A percentile compares a stretch with the other conserved stretches of the same genome.
phyloP scores from a whole-genome alignment of 192 early-diverging fungal genomes.

The Backusella liffmaniae region DNA sequence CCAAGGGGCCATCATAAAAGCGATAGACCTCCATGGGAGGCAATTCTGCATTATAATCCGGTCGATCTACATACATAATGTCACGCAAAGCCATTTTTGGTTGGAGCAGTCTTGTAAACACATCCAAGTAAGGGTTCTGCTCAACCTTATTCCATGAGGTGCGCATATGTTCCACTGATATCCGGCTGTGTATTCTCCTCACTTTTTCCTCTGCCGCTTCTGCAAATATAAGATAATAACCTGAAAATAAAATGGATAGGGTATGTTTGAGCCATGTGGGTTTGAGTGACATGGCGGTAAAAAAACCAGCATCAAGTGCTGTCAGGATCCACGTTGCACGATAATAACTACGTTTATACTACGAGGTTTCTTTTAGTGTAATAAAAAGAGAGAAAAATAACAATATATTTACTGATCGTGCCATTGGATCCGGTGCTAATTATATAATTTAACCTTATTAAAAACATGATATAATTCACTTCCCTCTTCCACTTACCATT shows the following conservation, averaged over 20 bases:
- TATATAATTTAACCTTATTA: not conserved
- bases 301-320: constrained; percentile 92
- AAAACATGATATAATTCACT: not conserved
- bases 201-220: constrained; percentile 85
- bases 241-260: constrained; percentile 71
- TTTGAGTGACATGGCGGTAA: constrained; percentile 79
- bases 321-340: constrained; percentile 88
- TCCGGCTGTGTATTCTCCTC: constrained; percentile 69
- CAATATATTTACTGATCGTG: constrained; percentile 54
- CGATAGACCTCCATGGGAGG: constrained; percentile 45
- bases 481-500: constrained; percentile 45
- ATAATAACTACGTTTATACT: constrained; percentile 90
- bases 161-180: constrained; percentile 85
- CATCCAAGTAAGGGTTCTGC: constrained; percentile 62
- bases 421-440: constrained; percentile 77
- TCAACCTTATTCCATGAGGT: constrained; percentile 87
- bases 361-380: not conserved
- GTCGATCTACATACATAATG: constrained; percentile 28
- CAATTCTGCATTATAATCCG: constrained; percentile 25
- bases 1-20: constrained; percentile 53
- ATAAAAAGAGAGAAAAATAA: not conserved
- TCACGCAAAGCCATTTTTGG: constrained; percentile 40
- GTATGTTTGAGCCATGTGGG: constrained; percentile 77
- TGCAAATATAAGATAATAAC: constrained; percentile 84
- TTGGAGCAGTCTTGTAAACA: constrained; percentile 42